Conservation (phyloP, 2,329 filamentous ascomycete genomes). For the Alternaria arbusti region DNA sequence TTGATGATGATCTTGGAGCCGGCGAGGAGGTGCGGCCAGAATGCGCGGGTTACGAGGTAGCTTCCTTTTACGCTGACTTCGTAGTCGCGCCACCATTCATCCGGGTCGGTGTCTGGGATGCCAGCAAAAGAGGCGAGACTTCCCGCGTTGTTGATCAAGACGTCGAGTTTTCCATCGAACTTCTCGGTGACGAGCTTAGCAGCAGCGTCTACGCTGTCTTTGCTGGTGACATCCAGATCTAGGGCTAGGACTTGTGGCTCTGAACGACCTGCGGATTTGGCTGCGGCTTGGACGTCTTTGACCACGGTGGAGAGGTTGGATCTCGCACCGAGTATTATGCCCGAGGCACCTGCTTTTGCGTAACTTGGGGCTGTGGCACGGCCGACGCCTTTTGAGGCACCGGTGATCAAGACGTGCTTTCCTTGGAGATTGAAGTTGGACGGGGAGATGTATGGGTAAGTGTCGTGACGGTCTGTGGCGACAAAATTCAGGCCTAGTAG, state of each 20-base stretch:
- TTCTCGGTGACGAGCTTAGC: slow-evolving; percentile 37
- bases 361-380: slow-evolving; percentile 60
- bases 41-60: slow-evolving; percentile 54
- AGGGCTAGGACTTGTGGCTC: slow-evolving; percentile 50
- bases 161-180: slow-evolving; percentile 44
- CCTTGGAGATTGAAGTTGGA: slow-evolving; percentile 44
- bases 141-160: slow-evolving; percentile 59
- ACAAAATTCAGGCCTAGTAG: slow-evolving; percentile 14
- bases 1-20: slow-evolving; percentile 50
- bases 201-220: slow-evolving; percentile 47
- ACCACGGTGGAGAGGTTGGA: slow-evolving; percentile 48
- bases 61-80: slow-evolving; percentile 58
- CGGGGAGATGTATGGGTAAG: slow-evolving; percentile 59
- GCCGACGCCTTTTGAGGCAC: slow-evolving; percentile 63
- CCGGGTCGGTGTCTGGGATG: slow-evolving; percentile 46
- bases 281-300: slow-evolving; percentile 47
- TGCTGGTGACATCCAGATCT: slow-evolving; percentile 53
- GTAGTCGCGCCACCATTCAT: slow-evolving; percentile 53
- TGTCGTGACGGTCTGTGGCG: slow-evolving; percentile 52
- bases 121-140: slow-evolving; percentile 37
- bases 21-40: slow-evolving; percentile 54
- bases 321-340: slow-evolving; percentile 62
- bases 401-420: slow-evolving; percentile 60
- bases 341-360: slow-evolving; percentile 60
- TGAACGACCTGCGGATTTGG: slow-evolving; percentile 40